Evolutionary conservation across 1,139 yeast genomes (phyloP).

Genomic region (Pichia sp.): DNA sequence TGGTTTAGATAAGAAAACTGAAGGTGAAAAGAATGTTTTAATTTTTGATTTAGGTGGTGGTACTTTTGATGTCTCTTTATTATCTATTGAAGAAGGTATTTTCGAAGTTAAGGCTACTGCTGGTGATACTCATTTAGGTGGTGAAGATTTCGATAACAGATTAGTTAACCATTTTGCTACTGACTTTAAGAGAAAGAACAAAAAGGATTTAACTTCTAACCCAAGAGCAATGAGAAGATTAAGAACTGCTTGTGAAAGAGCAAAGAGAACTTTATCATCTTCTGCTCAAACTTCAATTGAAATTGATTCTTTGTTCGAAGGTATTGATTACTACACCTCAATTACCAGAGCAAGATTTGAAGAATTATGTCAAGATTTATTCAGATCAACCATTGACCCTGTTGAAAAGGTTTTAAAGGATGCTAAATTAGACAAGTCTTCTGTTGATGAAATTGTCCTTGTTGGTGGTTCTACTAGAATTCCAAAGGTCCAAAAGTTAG

Average conservation of each 20-base stretch:
- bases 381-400: constrained; percentile 78
- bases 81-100: constrained; percentile 95
- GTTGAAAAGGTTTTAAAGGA: constrained; percentile 81
- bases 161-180: constrained; percentile 84
- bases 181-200: constrained; percentile 93
- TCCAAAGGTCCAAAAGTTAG: constrained; percentile 82
- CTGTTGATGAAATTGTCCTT: constrained; percentile 73
- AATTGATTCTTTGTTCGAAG: constrained; percentile 70
- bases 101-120: constrained; percentile 98
- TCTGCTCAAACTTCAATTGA: constrained; percentile 79
- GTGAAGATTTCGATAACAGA: constrained; percentile 97
- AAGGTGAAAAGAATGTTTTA: constrained; percentile 74
- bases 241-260: constrained; percentile 85
- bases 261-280: constrained; percentile 79
- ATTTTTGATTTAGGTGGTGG: constrained; percentile 97
- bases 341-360: constrained; percentile 87
- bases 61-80: constrained; percentile 92
- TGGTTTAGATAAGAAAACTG: constrained; percentile 90
- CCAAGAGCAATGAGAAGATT: constrained; percentile 91
- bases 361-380: constrained; percentile 72
- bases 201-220: constrained; percentile 79
- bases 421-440: constrained; percentile 67
- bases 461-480: constrained; percentile 92
- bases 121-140: constrained; percentile 99
- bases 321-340: constrained; percentile 71